A percentile compares a stretch with the other conserved stretches of the same genome.
Conservation (phyloP, 139 green algal genomes). For the Pycnococcus provasolii region DNA sequence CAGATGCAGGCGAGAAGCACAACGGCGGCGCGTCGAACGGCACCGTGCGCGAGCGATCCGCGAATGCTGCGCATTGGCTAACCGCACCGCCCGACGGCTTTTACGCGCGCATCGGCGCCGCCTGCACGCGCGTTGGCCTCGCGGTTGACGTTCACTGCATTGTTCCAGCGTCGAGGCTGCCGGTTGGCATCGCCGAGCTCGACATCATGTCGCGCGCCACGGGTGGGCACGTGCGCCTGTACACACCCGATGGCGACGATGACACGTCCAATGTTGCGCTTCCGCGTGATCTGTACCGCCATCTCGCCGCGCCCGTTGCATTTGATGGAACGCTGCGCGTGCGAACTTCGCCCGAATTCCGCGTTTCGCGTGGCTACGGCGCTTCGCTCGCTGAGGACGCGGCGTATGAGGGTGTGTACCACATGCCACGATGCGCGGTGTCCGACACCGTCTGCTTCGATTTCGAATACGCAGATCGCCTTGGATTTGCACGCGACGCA, state of each 20-base stretch:
- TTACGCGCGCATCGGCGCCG: conserved; percentile 8
- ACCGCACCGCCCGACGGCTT: background rate
- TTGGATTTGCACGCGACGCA: conserved; percentile 19
- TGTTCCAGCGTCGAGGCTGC: conserved; percentile 23
- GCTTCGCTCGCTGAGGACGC: conserved; percentile 10
- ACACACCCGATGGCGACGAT: conserved; percentile 12
- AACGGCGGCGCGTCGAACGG: background rate
- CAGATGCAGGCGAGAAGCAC: background rate
- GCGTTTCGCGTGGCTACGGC: conserved; percentile 4
- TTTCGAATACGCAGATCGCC: conserved; percentile 33
- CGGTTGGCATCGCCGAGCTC: no score
- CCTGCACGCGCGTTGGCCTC: background rate
- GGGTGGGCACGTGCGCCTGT: no score
- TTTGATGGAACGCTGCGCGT: conserved; percentile 51
- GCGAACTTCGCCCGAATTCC: conserved; percentile 49
- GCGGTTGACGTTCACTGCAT: background rate
- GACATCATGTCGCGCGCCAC: no score
- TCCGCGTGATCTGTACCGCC: conserved; percentile 63
- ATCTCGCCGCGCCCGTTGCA: conserved; percentile 35
- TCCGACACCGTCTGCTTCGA: conserved; percentile 54
- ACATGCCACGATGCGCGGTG: conserved; percentile 43
- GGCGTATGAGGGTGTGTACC: conserved; percentile 51
- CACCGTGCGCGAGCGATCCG: background rate
- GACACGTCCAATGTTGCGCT: conserved; percentile 26
- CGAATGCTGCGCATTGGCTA: background rate